Base-by-base conservation (phyloP, 768 basidiomycete genomes). In the Candolleomyces aberdarensis region DNA sequence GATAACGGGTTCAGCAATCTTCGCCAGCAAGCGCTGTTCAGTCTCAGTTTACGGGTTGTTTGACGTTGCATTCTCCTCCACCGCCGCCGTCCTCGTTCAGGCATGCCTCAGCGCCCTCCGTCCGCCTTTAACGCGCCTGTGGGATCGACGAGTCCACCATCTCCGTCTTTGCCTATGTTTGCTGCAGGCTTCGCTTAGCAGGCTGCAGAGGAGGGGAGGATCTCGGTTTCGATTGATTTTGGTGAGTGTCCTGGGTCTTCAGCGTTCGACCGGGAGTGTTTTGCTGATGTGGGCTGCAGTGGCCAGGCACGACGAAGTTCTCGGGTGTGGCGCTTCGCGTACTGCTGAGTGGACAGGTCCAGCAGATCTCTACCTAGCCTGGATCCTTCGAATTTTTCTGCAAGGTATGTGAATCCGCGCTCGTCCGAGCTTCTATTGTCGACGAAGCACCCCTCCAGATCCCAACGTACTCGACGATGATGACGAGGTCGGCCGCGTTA, bases 281-380 rank as follows among this genome's bases (percentile, higher is more conserved):
- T 0, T 11, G 14, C 31, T 47, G 39, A 32, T 22, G 20, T 17
- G 39, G 50, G 20, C 22, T 13, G 60, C 22, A 29, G 26, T 63
- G 50, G 57, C 29, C 66, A 92, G 91, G 91, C 72, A 93, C 92
- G 2, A 93, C 91, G n/a, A n/a, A n/a, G 5, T 93, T 92, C 74
- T 92, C 91, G 29, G 92, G 92, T 96, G 91, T 67, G 92, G 89
- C 6, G 94, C 92, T 7, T 89, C 92, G 13, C 86, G 93, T 63
- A 89, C 94, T 60, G 84, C 89, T 10, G 83, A 83, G 82, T 0
- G 93, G 94, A 14, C 80, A 81, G 64, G 82, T 94, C 4, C 93
- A 94, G 64, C 92, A 94, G 69, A 92, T 94, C 58, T 73, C 95
- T 17, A 83, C 83, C 61, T 96, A 94, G 94, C 92, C 91, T 0